Conservation (phyloP, 164 flowering plant species). For the Stephania yunnanensis region DNA sequence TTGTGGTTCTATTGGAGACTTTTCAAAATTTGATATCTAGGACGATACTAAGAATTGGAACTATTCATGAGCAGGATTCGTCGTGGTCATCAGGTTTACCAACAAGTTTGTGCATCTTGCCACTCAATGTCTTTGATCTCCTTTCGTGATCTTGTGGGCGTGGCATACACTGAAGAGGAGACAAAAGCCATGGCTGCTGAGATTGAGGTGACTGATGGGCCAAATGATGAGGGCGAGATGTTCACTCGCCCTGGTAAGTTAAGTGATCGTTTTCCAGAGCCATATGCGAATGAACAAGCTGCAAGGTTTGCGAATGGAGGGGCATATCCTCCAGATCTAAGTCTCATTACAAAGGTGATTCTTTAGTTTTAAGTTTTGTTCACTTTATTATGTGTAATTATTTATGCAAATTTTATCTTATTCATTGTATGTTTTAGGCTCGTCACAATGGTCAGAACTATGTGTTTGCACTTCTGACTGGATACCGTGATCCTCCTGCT, state of each 20-base stretch:
- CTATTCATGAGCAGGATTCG: constrained; percentile 53
- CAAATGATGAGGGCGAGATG: constrained; percentile 93
- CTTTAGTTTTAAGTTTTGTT: not conserved
- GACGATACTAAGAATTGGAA: not conserved
- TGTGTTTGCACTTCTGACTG: constrained; percentile 81
- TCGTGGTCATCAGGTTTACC: constrained; percentile 88
- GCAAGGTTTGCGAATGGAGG: constrained; percentile 93
- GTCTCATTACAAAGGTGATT: constrained; percentile 74
- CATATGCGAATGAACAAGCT: constrained; percentile 75
- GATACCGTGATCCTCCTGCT: constrained; percentile 91
- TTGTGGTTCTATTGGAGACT: not conserved
- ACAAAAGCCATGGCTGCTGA: constrained; percentile 86
- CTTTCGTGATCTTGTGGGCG: constrained; percentile 84
- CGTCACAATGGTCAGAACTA: constrained; percentile 93
- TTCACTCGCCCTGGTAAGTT: constrained; percentile 86
- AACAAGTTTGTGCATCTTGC: constrained; percentile 88
- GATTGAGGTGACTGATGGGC: constrained; percentile 88
- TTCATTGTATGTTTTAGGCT: constrained; percentile 43
- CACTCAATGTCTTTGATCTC: constrained; percentile 83
- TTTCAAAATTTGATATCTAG: not conserved
- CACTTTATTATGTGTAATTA: not conserved
- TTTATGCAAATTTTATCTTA: not conserved
- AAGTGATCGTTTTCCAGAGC: constrained; percentile 80
- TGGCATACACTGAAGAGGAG: constrained; percentile 86
- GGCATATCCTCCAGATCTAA: constrained; percentile 86